Base-by-base conservation (phyloP, 2,329 filamentous ascomycete genomes). In the Juglanconis sp. region DNA sequence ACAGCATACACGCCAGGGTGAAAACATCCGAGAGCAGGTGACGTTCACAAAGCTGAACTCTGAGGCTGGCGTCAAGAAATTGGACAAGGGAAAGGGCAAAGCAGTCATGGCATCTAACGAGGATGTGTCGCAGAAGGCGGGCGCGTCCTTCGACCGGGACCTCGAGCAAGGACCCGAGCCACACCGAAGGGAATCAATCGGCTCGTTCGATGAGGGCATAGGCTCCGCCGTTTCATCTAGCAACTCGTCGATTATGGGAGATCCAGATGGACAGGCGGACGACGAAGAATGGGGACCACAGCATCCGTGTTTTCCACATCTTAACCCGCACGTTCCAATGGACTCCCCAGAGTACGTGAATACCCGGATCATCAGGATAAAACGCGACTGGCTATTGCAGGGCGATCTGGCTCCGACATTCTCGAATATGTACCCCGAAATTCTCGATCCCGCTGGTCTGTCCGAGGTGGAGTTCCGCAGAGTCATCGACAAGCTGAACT, bases 381-480 rank as follows among this genome's bases (percentile, higher is more conserved):
- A 88, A 60, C 85, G 95, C 47, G 95, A 99, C 74, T 99, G 93
- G 90, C 88, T 98, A 76, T 75, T 93, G 35, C 85, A 88, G 63
- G 95, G 94, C 40, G 95, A 99, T 73, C 78, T 96, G 34, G 94
- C 93, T 1, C 95, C 95, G 0, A 92, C 93, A 0, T 98, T 96
- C 71, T 95, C 91, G 15, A 97, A 98, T 68, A 80, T 97, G 3
- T 99, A 99, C 69, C 95, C 95, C 0, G 95, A 99, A 71, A 96
- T 99, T 60, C 80, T 99, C 7, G 93, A 97, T 66, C 91, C 92
- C 0, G 86, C 85, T 0, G 86, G 93, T 36, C 77, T 99, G 48
- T 83, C 86, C 1, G 95, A 99, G 73, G 87, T 88, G 61, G 91
- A 96, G 68, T 99, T 99, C 70, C 86, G 95, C 3, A 81, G 81